A percentile compares a stretch with the other conserved stretches of the same genome.
These are phyloP conservation scores for Fragaria nilgerrensis DNA, from an alignment of 306 rosid genomes.

Conservation along the genomic window DNA sequence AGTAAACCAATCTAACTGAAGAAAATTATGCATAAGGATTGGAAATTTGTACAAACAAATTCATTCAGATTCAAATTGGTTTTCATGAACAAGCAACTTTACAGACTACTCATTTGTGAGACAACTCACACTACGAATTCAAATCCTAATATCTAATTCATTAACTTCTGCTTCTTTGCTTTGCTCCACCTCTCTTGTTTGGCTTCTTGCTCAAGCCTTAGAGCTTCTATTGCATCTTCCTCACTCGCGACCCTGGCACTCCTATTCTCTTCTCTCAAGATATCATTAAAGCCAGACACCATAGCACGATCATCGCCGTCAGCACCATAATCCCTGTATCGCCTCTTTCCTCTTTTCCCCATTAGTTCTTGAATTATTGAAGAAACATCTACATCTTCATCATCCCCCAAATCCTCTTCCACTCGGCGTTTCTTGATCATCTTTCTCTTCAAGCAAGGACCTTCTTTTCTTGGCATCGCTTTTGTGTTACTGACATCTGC, in stretches of 20 bases:
- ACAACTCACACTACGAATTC: not conserved
- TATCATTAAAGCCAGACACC: constrained; percentile 4
- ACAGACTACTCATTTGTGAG: not conserved
- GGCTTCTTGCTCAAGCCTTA: not conserved
- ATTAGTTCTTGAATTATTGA: not conserved
- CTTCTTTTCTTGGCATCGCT: not conserved
- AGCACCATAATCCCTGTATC: not conserved
- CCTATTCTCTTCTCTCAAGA: not conserved
- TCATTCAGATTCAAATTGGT: not conserved
- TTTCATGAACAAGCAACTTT: not conserved
- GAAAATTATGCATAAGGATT: not conserved
- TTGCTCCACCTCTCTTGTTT: not conserved
- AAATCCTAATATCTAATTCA: not conserved
- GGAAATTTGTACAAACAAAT: not conserved
- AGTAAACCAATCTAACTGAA: too few species aligned
- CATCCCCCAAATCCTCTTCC: not conserved
- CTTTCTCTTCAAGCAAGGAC: not conserved
- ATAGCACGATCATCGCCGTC: not conserved
- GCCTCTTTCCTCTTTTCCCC: not conserved
- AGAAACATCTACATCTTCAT: not conserved
- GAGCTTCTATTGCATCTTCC: constrained; percentile 10
- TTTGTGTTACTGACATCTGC: not conserved
- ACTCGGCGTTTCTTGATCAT: not conserved
- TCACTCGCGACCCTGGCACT: not conserved
- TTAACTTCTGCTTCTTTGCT: constrained; percentile 14